phyloP scores from a whole-genome alignment of 352 stramenopile genomes.

The Pythium aquatile region DNA sequence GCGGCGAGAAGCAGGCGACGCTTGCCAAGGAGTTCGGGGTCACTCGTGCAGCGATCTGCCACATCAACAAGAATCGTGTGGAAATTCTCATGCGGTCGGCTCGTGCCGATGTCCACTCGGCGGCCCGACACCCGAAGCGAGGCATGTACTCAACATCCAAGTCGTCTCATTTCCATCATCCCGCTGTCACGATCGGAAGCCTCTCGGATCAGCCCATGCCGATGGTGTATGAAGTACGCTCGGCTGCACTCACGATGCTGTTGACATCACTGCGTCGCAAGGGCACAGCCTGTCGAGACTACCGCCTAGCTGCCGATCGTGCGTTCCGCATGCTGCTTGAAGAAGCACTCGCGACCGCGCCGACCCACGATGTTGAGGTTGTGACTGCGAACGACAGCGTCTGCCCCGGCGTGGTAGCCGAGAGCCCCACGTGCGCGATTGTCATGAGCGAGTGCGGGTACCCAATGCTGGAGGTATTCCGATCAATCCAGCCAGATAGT shows the following conservation, averaged over 20 bases:
- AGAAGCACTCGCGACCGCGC: slow-evolving; percentile 28
- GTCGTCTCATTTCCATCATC: slow-evolving; percentile 15
- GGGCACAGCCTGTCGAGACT: slow-evolving; percentile 16
- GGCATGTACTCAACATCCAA: slow-evolving; percentile 30
- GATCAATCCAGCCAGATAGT: slow-evolving; percentile 27
- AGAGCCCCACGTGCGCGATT: slow-evolving; percentile 20
- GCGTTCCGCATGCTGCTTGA: slow-evolving; percentile 31
- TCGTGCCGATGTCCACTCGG: slow-evolving; percentile 21
- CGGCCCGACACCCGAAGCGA: slow-evolving; percentile 25
- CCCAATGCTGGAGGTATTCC: slow-evolving; percentile 31
- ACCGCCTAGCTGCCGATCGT: slow-evolving; percentile 21
- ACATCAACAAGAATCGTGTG: slow-evolving; percentile 45
- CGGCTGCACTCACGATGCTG: slow-evolving; percentile 22
- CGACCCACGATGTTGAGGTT: slow-evolving; percentile 19
- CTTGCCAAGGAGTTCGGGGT: slow-evolving; percentile 40
- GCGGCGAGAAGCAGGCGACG: slow-evolving; percentile 37
- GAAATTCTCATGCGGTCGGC: slow-evolving; percentile 37
- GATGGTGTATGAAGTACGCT: slow-evolving; percentile 29
- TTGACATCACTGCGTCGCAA: slow-evolving; percentile 24
- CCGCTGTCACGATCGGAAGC: not conserved
- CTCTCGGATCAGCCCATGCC: slow-evolving; percentile 9
- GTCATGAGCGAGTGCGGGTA: slow-evolving; percentile 26
- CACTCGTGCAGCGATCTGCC: slow-evolving; percentile 38
- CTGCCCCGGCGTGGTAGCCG: slow-evolving; percentile 16
- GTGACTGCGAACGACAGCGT: slow-evolving; percentile 11